Conservation (phyloP, 495 filamentous ascomycete species). For the Podospora comata region DNA sequence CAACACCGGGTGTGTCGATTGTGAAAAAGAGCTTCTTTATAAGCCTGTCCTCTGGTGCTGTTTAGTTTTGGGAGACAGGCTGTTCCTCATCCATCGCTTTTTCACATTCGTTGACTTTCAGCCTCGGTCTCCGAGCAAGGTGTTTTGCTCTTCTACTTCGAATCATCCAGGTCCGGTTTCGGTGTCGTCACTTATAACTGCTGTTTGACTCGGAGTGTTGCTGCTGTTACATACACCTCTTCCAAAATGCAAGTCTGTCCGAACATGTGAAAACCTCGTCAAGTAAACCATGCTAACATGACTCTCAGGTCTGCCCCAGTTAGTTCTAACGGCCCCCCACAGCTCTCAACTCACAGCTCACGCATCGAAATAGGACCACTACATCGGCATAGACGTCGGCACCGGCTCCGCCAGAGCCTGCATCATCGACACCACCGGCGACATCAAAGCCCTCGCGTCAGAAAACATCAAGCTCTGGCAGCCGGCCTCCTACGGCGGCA, state of each 20-base stretch:
- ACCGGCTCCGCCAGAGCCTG: slow-evolving; percentile 93
- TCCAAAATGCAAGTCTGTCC: slow-evolving; percentile 2
- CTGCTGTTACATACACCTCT: neutral
- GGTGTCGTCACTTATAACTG: neutral
- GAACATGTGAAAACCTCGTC: neutral
- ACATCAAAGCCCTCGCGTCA: slow-evolving; percentile 87
- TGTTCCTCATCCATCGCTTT: neutral
- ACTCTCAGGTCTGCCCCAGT: slow-evolving; percentile 26
- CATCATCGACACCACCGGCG: slow-evolving; percentile 84
- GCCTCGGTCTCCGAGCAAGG: neutral
- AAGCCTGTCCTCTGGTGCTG: neutral
- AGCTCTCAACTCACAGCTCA: neutral
- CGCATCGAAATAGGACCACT: slow-evolving; percentile 46
- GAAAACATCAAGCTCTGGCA: slow-evolving; percentile 94
- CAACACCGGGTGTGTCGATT: neutral
- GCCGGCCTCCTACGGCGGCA: slow-evolving; percentile 64
- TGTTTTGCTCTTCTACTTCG: neutral
- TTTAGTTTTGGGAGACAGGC: neutral
- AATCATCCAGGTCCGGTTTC: neutral
- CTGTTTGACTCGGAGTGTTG: neutral
- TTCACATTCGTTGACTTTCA: neutral
- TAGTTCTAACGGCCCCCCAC: slow-evolving; percentile 3
- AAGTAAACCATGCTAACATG: neutral
- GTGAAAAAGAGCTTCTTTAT: neutral
- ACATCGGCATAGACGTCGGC: slow-evolving; percentile 93